phyloP scores from a whole-genome alignment of 2,329 filamentous ascomycete species.

The Venturia nashicola region DNA sequence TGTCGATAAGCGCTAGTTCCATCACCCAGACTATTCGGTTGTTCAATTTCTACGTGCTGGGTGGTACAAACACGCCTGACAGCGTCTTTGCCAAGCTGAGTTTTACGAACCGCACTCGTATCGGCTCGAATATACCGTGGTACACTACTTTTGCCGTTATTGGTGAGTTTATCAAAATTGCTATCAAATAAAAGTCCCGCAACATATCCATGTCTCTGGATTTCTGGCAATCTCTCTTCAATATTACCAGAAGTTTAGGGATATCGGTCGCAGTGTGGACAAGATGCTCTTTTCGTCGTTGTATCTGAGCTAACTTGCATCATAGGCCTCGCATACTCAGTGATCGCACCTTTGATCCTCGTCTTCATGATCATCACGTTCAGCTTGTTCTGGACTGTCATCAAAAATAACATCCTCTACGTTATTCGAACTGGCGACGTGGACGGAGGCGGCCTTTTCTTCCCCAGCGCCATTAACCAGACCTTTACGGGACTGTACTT shows the following conservation, averaged over 20 bases:
- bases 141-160: constrained; percentile 10
- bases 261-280: not conserved
- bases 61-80: constrained; percentile 31
- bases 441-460: constrained; percentile 86
- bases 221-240: not conserved
- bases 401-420: constrained; percentile 94
- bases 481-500: constrained; percentile 90
- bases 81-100: constrained; percentile 9
- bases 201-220: constrained; percentile 17
- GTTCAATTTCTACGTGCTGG: constrained; percentile 68
- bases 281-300: not conserved
- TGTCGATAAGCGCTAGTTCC: constrained; percentile 82
- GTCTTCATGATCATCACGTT: constrained; percentile 92
- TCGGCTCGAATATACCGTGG: constrained; percentile 9
- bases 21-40: constrained; percentile 71
- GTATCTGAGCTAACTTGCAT: not conserved
- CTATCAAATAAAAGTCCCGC: not conserved
- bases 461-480: constrained; percentile 86
- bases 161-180: not conserved
- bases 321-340: constrained; percentile 63
- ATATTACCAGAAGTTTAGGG: not conserved
- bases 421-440: constrained; percentile 70
- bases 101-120: constrained; percentile 9
- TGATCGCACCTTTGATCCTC: constrained; percentile 80
- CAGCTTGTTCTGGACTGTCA: constrained; percentile 79